Percentiles rank a stretch among this genome's conserved stretches.
Conservation (phyloP, 1,284 basidiomycete genomes). For the Ceratobasidium sp. region DNA sequence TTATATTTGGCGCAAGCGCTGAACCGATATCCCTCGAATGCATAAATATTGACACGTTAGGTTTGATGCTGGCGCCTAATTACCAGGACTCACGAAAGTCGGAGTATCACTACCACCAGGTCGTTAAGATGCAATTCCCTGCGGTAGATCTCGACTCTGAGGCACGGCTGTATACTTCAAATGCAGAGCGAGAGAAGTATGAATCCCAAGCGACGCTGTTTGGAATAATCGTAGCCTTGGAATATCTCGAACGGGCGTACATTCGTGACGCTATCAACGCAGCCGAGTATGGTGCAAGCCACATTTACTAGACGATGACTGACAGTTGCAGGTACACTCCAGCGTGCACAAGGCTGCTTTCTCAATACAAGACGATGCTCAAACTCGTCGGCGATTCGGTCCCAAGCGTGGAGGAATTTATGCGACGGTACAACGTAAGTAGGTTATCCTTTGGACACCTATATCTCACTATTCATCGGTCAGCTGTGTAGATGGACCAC, state of each 20-base stretch:
- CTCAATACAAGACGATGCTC: slow-evolving; percentile 96
- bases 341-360: slow-evolving; percentile 88
- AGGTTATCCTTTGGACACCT: not conserved
- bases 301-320: not conserved
- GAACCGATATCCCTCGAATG: too few relatives aligned
- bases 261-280: slow-evolving; percentile 91
- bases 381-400: slow-evolving; percentile 90
- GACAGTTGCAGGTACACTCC: slow-evolving; percentile 81
- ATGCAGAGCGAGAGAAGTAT: slow-evolving; percentile 88
- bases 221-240: slow-evolving; percentile 88
- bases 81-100: too few relatives aligned
- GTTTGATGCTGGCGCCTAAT: too few relatives aligned
- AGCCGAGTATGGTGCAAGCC: slow-evolving; percentile 72
- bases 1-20: too few relatives aligned
- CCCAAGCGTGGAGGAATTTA: slow-evolving; percentile 85
- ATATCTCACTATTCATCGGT: not conserved
- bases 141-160: slow-evolving; percentile 76
- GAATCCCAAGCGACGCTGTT: slow-evolving; percentile 91
- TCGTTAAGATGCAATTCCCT: slow-evolving; percentile 27
- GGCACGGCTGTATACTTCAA: slow-evolving; percentile 85
- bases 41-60: too few relatives aligned
- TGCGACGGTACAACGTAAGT: slow-evolving; percentile 84
- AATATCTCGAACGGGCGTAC: slow-evolving; percentile 95
- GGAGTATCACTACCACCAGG: not conserved
- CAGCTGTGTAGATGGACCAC: slow-evolving; percentile 79